phyloP scores from a whole-genome alignment of 805 yeast genomes.

The Brettanomyces sp. region DNA sequence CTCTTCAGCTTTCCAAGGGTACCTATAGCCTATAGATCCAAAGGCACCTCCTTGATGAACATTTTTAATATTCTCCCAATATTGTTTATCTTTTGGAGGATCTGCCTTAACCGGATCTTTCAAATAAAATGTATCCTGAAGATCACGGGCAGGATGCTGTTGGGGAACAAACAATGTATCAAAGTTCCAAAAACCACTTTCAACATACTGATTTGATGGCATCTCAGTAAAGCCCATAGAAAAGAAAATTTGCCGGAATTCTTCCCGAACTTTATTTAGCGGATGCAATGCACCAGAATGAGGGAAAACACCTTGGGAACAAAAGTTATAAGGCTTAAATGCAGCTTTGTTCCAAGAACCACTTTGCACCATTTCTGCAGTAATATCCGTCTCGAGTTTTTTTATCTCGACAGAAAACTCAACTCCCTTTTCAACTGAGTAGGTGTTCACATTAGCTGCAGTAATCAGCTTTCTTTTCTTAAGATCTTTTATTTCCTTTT shows the following conservation, averaged over 20 bases:
- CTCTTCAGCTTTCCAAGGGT: conserved; percentile 93
- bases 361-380: conserved; percentile 80
- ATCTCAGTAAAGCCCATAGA: conserved; percentile 97
- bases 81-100: conserved; percentile 71
- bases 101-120: conserved; percentile 84
- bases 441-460: conserved; percentile 67
- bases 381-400: conserved; percentile 84
- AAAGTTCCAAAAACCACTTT: conserved; percentile 98
- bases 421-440: conserved; percentile 66
- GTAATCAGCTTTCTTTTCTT: conserved; percentile 85
- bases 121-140: conserved; percentile 96
- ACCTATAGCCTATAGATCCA: conserved; percentile 96
- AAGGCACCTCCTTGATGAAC: conserved; percentile 87
- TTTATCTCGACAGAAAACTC: conserved; percentile 76
- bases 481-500: conserved; percentile 67
- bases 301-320: conserved; percentile 86
- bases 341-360: conserved; percentile 76
- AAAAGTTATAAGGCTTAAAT: conserved; percentile 93
- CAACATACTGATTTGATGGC: conserved; percentile 98
- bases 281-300: conserved; percentile 94
- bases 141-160: conserved; percentile 98
- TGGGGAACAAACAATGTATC: conserved; percentile 96
- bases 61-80: conserved; percentile 65
- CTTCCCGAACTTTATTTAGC: conserved; percentile 91
- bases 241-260: conserved; percentile 95